A percentile compares a stretch with the other conserved stretches of the same genome.
phyloP scores from a whole-genome alignment of 768 basidiomycete species.

The Ephemerocybe angulata region DNA sequence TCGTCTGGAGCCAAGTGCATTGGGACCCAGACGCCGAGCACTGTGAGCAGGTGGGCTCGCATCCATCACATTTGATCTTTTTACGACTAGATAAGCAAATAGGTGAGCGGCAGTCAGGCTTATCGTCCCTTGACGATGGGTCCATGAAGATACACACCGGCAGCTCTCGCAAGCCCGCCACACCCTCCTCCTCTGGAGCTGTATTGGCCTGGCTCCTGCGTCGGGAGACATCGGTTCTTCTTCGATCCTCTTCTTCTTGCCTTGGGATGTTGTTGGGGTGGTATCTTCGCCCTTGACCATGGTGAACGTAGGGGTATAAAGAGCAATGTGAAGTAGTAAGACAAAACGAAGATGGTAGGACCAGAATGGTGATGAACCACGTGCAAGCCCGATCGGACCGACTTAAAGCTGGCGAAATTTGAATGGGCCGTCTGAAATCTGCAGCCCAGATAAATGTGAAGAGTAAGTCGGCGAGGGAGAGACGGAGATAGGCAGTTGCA shows the following conservation, averaged over 20 bases:
- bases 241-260: slow-evolving; percentile 73
- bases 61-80: slow-evolving; percentile 92
- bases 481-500: slow-evolving; percentile 1
- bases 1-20: slow-evolving; percentile 89
- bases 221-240: slow-evolving; percentile 59
- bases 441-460: not conserved
- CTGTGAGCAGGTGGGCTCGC: slow-evolving; percentile 82
- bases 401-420: not conserved
- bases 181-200: slow-evolving; percentile 74
- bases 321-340: slow-evolving; percentile 19
- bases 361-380: slow-evolving; percentile 24
- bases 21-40: slow-evolving; percentile 69
- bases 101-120: slow-evolving; percentile 12
- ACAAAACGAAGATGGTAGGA: slow-evolving; percentile 25
- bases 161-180: slow-evolving; percentile 91
- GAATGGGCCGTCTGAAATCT: not conserved
- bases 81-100: slow-evolving; percentile 55
- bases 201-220: slow-evolving; percentile 62
- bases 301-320: slow-evolving; percentile 20
- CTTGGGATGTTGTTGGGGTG: slow-evolving; percentile 47
- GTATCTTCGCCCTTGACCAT: slow-evolving; percentile 53
- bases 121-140: slow-evolving; percentile 16
- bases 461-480: not conserved
- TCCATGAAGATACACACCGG: slow-evolving; percentile 49
- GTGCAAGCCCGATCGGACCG: slow-evolving; percentile 21